These are phyloP conservation scores for Didymella glomerata DNA, from an alignment of 2,329 filamentous ascomycete species.

Conservation along the genomic window DNA sequence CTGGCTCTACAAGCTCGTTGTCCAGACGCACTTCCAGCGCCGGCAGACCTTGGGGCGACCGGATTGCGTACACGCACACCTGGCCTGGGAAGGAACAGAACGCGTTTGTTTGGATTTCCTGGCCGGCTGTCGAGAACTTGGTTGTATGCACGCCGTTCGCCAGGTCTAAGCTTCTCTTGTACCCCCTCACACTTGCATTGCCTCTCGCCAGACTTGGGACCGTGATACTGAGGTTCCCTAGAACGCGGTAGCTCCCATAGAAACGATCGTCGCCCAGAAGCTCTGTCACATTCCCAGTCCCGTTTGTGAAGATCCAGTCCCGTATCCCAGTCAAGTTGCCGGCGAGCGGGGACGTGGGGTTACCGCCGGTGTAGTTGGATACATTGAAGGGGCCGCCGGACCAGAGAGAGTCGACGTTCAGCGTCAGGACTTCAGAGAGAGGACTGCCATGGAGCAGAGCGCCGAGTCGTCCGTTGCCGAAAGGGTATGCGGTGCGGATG, in stretches of 20 bases:
- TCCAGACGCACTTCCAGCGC: slow-evolving; percentile 53
- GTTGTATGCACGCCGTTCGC: slow-evolving; percentile 53
- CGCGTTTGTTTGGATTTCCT: slow-evolving; percentile 46
- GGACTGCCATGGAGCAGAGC: slow-evolving; percentile 57
- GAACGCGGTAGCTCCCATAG: slow-evolving; percentile 59
- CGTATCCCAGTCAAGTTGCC: slow-evolving; percentile 53
- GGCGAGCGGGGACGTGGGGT: slow-evolving; percentile 51
- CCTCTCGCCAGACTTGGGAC: slow-evolving; percentile 42
- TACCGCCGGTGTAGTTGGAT: slow-evolving; percentile 58
- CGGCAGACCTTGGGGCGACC: slow-evolving; percentile 51
- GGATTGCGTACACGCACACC: slow-evolving; percentile 52
- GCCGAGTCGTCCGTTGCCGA: slow-evolving; percentile 61
- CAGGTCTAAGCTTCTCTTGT: slow-evolving; percentile 57
- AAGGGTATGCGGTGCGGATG: slow-evolving; percentile 50
- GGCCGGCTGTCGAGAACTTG: slow-evolving; percentile 39
- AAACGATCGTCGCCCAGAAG: slow-evolving; percentile 51
- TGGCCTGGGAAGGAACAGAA: slow-evolving; percentile 59
- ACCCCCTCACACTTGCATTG: slow-evolving; percentile 29
- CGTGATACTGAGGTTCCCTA: slow-evolving; percentile 57
- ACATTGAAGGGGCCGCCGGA: slow-evolving; percentile 60
- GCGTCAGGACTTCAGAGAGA: slow-evolving; percentile 53
- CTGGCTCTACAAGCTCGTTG: slow-evolving; percentile 50
- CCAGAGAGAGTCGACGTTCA: slow-evolving; percentile 63
- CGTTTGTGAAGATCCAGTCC: slow-evolving; percentile 59
- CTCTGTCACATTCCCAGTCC: slow-evolving; percentile 55